Evolutionary conservation across 441 rosid genomes (phyloP).

Genomic region (Euphorbia celastroides): DNA sequence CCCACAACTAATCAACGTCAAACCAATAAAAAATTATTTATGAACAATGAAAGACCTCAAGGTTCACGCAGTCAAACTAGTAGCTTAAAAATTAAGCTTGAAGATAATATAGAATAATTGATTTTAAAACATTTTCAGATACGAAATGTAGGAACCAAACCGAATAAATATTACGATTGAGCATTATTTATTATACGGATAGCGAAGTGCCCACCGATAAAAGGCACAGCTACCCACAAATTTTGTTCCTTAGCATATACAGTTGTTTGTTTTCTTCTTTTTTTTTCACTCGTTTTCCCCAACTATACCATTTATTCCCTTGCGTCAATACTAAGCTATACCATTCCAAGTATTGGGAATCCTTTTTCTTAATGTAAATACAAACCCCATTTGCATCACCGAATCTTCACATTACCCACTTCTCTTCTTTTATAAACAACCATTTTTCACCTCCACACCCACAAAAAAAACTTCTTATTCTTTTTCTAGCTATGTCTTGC

Average conservation of each 20-base stretch:
- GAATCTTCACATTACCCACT: neutral
- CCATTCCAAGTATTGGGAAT: slow-evolving; percentile 5
- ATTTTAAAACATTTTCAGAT: too few relatives aligned
- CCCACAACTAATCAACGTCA: too few relatives aligned
- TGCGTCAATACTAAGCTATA: slow-evolving; percentile 42
- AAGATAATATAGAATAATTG: too few relatives aligned
- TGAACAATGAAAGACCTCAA: neutral
- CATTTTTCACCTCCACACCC: neutral
- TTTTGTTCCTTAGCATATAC: too few relatives aligned
- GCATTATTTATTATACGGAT: too few relatives aligned
- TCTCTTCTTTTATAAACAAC: slow-evolving; percentile 10
- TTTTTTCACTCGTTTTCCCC: neutral
- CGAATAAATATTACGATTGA: too few relatives aligned
- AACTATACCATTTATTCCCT: neutral
- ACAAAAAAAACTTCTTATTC: neutral
- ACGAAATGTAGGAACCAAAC: too few relatives aligned
- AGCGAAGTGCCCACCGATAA: too few relatives aligned
- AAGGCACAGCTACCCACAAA: too few relatives aligned
- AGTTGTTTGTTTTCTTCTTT: too few relatives aligned
- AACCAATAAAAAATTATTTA: too few relatives aligned
- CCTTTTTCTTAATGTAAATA: neutral
- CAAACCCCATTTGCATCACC: slow-evolving; percentile 9
- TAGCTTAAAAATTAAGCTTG: slow-evolving; percentile 19
- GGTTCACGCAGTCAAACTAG: neutral
- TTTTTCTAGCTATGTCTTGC: slow-evolving; percentile 41